Base-by-base conservation (phyloP, 208 protist species). In the Tritrichomonas musculus region DNA sequence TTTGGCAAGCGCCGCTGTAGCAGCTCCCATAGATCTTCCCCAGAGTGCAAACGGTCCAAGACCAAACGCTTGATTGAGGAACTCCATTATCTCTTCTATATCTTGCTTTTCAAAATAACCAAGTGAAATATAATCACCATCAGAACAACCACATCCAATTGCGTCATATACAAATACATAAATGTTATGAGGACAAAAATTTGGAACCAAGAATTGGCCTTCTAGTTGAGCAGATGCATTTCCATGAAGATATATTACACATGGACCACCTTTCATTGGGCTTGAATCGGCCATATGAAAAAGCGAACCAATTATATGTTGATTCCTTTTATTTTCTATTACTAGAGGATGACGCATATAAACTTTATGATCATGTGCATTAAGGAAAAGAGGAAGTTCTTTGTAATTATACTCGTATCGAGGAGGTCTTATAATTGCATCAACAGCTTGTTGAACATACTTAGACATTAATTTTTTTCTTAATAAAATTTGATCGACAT, bases 1-100 rank as follows among this genome's bases (percentile, higher is more conserved):
- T 14, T 27, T 3, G 17, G 73, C 41, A 25, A 82, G 41, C 3
- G 41, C 41, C 4, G 77, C 5, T 33, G 77, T 60, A 55, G 47
- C 47, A 60, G 77, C 77, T 39, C 77, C 77, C 77, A 88, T 88
- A 27, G 77, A 88, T 60, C 77, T 27, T 53, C 77, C 77, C 77
- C 77, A 88, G 0, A 88, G 41, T 2, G 27, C 77, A 30, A 60
- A 88, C 27, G 41, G 41, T 30, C 47, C 17, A 33, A 88, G 30
- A 14, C 39, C 33, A 57, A 60, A 88, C 9, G 77, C 39, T 27
- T 20, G 14, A 53, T 33, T 25, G 9, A 88, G 22, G 20, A 39
- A 39, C 4, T 53, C 0, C 77, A 88, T 60, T 1, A 88, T 0
- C 33, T 33, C 11, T 0, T 53, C 8, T 13, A 88, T 27, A 57